phyloP scores from a whole-genome alignment of 2,329 filamentous ascomycete genomes.

The Aureobasidium sp. region DNA sequence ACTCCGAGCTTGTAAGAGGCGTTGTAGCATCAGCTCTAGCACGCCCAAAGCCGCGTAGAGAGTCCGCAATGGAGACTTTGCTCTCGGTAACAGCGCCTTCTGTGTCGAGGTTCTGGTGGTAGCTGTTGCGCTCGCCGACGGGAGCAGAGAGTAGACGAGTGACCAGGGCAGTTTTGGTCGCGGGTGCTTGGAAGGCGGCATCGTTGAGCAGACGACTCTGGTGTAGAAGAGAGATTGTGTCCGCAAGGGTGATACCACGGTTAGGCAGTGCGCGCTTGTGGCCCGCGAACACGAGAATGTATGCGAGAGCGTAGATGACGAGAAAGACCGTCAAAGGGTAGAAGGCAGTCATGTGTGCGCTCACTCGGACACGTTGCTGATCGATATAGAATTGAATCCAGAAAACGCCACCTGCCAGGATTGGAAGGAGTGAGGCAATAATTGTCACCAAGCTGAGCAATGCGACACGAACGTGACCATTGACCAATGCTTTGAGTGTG shows the following conservation, averaged over 20 bases:
- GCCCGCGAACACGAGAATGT: constrained; percentile 48
- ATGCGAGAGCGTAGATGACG: constrained; percentile 60
- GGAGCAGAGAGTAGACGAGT: constrained; percentile 55
- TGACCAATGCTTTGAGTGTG: constrained; percentile 50
- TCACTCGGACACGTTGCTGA: constrained; percentile 53
- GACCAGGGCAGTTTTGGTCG: constrained; percentile 61
- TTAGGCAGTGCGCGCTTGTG: constrained; percentile 63
- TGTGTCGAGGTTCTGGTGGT: constrained; percentile 20
- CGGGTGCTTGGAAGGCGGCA: constrained; percentile 61
- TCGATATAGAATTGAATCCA: constrained; percentile 58
- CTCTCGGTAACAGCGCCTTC: constrained; percentile 20
- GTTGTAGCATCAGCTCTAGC: constrained; percentile 20
- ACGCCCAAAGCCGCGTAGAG: constrained; percentile 27
- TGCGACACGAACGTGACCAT: constrained; percentile 60
- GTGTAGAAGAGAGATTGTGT: constrained; percentile 70
- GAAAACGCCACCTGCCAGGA: constrained; percentile 64
- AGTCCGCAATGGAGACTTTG: constrained; percentile 26
- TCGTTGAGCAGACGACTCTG: constrained; percentile 66
- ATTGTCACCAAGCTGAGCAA: constrained; percentile 53
- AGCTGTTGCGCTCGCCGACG: constrained; percentile 40
- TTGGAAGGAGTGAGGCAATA: constrained; percentile 55
- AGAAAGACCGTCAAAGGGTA: constrained; percentile 69
- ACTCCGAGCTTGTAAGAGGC: constrained; percentile 16
- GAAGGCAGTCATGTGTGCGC: constrained; percentile 63
- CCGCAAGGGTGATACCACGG: constrained; percentile 62